Conservation (phyloP, 495 filamentous ascomycete species). For the Xylaria venustula region DNA sequence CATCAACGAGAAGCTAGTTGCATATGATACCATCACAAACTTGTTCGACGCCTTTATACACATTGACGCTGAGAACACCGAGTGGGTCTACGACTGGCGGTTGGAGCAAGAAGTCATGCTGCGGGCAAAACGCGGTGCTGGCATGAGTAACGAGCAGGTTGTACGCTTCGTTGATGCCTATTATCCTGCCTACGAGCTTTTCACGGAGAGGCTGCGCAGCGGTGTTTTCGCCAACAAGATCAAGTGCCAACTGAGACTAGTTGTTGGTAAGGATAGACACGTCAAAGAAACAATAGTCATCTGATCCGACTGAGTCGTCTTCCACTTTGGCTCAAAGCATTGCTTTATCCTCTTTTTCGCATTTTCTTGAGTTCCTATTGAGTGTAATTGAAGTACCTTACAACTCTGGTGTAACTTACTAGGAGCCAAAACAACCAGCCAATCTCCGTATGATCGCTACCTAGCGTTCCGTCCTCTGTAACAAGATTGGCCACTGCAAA, state of each 20-base stretch:
- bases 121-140: slow-evolving; percentile 55
- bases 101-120: slow-evolving; percentile 75
- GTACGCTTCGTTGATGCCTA: slow-evolving; percentile 55
- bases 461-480: not conserved
- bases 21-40: slow-evolving; percentile 73
- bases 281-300: slow-evolving; percentile 58
- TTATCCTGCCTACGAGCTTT: slow-evolving; percentile 68
- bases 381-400: not conserved
- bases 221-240: slow-evolving; percentile 57
- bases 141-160: slow-evolving; percentile 68
- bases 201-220: slow-evolving; percentile 61
- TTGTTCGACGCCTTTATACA: slow-evolving; percentile 81
- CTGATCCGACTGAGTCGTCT: slow-evolving; percentile 30
- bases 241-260: slow-evolving; percentile 65
- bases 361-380: not conserved
- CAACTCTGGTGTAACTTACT: not conserved
- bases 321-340: not conserved
- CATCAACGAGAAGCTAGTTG: slow-evolving; percentile 66
- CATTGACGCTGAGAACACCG: slow-evolving; percentile 75
- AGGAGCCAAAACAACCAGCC: not conserved
- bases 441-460: not conserved
- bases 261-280: slow-evolving; percentile 66
- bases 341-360: not conserved
- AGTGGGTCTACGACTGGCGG: slow-evolving; percentile 87
- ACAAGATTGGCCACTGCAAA: not conserved